Conservation (phyloP, 2,329 filamentous ascomycete species). For the Macrophomina pseudophaseolina region DNA sequence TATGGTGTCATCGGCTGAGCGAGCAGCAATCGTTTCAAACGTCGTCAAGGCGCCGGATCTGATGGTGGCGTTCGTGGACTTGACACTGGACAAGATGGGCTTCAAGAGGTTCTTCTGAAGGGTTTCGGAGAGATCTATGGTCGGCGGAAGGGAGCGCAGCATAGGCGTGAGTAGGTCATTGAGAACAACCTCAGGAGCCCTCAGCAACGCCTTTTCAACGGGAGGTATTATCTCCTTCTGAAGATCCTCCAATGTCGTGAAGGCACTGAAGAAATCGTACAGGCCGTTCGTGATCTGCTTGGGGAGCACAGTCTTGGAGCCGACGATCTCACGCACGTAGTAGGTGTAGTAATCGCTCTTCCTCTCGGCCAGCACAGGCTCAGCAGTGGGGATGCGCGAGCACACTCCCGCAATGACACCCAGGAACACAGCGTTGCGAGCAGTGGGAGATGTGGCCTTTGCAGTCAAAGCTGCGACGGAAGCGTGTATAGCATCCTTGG, state of each 20-base stretch:
- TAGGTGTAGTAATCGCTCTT: slow-evolving; percentile 80
- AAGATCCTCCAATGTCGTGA: slow-evolving; percentile 75
- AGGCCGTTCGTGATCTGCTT: slow-evolving; percentile 74
- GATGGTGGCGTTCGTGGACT: slow-evolving; percentile 82
- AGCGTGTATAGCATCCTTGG: slow-evolving; percentile 65
- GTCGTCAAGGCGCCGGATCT: slow-evolving; percentile 76
- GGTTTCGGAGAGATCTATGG: slow-evolving; percentile 77
- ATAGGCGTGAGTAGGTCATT: slow-evolving; percentile 78
- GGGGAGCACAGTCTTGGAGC: slow-evolving; percentile 74
- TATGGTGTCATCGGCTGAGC: slow-evolving; percentile 62
- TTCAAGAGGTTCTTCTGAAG: slow-evolving; percentile 78
- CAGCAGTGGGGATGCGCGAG: slow-evolving; percentile 69
- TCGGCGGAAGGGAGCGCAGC: slow-evolving; percentile 69
- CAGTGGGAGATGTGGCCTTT: slow-evolving; percentile 67
- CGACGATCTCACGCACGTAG: slow-evolving; percentile 83
- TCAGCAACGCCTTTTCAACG: slow-evolving; percentile 84
- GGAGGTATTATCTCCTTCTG: slow-evolving; percentile 76
- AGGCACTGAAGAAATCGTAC: slow-evolving; percentile 80
- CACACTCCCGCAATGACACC: slow-evolving; percentile 89
- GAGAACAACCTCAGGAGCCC: slow-evolving; percentile 88
- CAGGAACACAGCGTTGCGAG: slow-evolving; percentile 76
- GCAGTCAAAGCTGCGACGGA: slow-evolving; percentile 70
- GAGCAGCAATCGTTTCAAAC: slow-evolving; percentile 71
- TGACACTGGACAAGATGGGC: slow-evolving; percentile 85
- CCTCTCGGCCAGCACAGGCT: slow-evolving; percentile 64